Base-by-base conservation (phyloP, 805 yeast genomes). In the Starmerella ratchasimensis region DNA sequence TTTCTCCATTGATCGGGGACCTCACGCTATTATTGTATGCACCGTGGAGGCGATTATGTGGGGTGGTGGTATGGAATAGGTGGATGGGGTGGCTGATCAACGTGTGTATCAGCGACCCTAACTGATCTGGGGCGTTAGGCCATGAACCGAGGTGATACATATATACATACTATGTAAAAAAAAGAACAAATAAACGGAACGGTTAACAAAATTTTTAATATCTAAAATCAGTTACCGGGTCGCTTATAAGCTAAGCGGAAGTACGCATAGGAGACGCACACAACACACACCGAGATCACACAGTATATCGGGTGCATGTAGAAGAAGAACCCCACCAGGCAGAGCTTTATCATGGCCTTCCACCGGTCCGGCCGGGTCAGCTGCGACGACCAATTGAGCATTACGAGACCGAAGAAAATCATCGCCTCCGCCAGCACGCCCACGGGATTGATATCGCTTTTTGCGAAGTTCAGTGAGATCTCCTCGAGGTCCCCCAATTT, bases 401-500 rank as follows among this genome's bases (percentile, higher is more conserved):
- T 31, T 3, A 48, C 28, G 1, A 49, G 13, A 11, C 48, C 48
- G 3, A 36, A 4, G 18, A 48, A 44, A 6, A 48, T 32, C 3
- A 36, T 26, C 1, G 48, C 21, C 28, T 48, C 51, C 15, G 50
- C 50, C 8, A 44, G 20, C 14, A 40, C 33, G 14, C 27, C 23
- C 7, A 34, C 26, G 11, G 41, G 3, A 18, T 47, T 40, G 26
- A 43, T 4, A 8, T 47, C 43, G 2, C 36, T 1, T 2, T 20
- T 8, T 3, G 29, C 21, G 24, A 47, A 42, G 6, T 28, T 28
- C 9, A 19, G 15, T 3, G 43, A 45, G 2, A 39, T 31, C 2
- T 25, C 31, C 5, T 39, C 41, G 2, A 43, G 29, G 18, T 43
- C 28, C 4, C 16, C 13, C 6, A 38, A 11, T 3, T 10, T 8